Evolutionary conservation across 305 asterid species (phyloP).

Genomic region (Fraxinus baroniana): DNA sequence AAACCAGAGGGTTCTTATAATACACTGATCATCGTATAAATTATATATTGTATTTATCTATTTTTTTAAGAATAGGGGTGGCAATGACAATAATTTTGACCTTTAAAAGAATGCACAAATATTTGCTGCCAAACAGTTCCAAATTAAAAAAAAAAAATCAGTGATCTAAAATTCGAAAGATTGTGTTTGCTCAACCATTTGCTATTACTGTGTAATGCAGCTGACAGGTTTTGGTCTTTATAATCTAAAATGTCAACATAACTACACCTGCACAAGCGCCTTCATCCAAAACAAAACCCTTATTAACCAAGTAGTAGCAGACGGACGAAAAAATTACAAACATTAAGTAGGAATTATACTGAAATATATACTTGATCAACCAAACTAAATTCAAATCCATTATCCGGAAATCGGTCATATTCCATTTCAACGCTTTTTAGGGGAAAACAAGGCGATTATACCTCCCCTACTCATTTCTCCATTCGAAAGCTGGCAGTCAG

Average conservation of each 20-base stretch:
- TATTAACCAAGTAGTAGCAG: neutral
- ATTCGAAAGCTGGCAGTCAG: neutral
- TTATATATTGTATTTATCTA: neutral
- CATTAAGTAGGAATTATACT: neutral
- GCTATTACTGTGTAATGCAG: neutral
- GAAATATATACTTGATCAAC: neutral
- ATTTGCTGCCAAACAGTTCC: neutral
- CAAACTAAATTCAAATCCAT: neutral
- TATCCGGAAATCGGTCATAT: neutral
- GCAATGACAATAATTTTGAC: neutral
- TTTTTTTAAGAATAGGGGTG: neutral
- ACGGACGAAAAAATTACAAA: neutral
- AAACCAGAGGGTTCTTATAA: neutral
- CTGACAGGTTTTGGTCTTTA: neutral
- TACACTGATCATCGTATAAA: neutral
- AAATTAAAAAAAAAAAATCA: neutral
- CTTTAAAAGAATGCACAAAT: neutral
- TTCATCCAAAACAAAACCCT: neutral
- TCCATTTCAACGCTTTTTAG: neutral
- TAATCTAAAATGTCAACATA: neutral
- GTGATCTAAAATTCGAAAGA: neutral
- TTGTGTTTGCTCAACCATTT: neutral
- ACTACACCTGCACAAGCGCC: neutral
- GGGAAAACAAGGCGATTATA: neutral
- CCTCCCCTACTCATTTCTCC: neutral